Conservation (phyloP, 805 yeast genomes). For the Yarrowia keelungensis region DNA sequence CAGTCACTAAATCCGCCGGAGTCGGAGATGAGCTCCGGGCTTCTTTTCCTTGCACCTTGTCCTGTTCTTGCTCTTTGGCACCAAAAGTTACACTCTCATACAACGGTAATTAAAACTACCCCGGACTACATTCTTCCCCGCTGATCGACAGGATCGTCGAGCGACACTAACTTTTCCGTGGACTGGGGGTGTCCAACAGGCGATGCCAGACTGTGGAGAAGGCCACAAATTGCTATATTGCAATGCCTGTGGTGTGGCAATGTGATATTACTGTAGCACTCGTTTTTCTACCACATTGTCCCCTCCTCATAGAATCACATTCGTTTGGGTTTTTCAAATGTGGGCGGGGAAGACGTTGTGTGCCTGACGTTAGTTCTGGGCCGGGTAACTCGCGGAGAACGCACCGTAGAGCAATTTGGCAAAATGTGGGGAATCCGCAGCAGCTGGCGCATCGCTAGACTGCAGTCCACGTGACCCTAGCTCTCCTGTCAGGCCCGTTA, state of each 20-base stretch:
- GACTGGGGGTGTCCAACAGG: no score
- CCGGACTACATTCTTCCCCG: slow-evolving; percentile 30
- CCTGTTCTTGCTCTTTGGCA: not conserved
- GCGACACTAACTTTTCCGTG: slow-evolving; percentile 1
- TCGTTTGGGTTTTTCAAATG: slow-evolving; percentile 17
- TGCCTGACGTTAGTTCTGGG: slow-evolving; percentile 17
- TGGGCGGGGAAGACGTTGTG: slow-evolving; percentile 34
- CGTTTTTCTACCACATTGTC: not conserved
- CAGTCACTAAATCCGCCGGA: not conserved
- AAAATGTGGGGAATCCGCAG: slow-evolving; percentile 3
- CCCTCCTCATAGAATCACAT: slow-evolving; percentile 8
- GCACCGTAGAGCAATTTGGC: not conserved
- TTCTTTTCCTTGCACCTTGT: no score
- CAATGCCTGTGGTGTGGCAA: no score
- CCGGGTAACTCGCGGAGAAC: not conserved
- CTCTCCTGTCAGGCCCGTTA: slow-evolving; percentile 1
- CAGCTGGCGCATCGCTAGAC: not conserved
- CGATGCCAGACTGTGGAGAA: no score
- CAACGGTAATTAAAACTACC: slow-evolving; percentile 12
- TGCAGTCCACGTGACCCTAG: not conserved
- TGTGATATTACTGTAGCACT: no score
- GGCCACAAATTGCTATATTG: no score
- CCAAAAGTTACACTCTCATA: not conserved
- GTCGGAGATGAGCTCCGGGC: not conserved
- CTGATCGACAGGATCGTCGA: slow-evolving; percentile 31